Evolutionary conservation across 2,329 filamentous ascomycete genomes (phyloP).

Genomic region (Dothidotthia symphoricarpi): DNA sequence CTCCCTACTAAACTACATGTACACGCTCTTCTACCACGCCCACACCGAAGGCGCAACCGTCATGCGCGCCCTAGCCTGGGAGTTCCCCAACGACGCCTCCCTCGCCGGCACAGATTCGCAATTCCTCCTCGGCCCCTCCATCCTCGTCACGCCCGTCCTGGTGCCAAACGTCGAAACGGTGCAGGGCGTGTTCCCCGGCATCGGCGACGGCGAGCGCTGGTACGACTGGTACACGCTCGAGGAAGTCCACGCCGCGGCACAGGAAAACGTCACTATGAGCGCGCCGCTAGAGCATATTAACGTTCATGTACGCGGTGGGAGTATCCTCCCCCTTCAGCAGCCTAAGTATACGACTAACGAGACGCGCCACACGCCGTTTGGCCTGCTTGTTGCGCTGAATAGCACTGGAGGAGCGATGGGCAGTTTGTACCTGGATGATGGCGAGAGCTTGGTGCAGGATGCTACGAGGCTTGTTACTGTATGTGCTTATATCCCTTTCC

Average conservation of each 20-base stretch:
- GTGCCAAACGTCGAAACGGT: slow-evolving; percentile 59
- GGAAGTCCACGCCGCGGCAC: slow-evolving; percentile 49
- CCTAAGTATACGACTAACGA: slow-evolving; percentile 35
- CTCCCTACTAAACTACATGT: slow-evolving; percentile 67
- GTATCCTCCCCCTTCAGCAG: slow-evolving; percentile 24
- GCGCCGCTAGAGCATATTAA: slow-evolving; percentile 67
- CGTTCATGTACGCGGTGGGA: slow-evolving; percentile 67
- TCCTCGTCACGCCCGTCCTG: slow-evolving; percentile 66
- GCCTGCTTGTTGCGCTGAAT: slow-evolving; percentile 56
- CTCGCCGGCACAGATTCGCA: slow-evolving; percentile 63
- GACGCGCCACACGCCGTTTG: slow-evolving; percentile 8
- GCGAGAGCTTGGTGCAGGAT: slow-evolving; percentile 60
- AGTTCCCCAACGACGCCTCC: slow-evolving; percentile 66
- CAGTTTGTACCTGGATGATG: slow-evolving; percentile 68
- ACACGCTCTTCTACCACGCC: slow-evolving; percentile 66
- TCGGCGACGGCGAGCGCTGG: slow-evolving; percentile 59
- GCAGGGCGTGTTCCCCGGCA: slow-evolving; percentile 65
- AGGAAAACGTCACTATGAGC: slow-evolving; percentile 57
- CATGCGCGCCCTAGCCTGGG: slow-evolving; percentile 69
- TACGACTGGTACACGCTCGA: slow-evolving; percentile 73
- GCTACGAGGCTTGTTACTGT: slow-evolving; percentile 57
- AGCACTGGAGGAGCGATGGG: slow-evolving; percentile 55
- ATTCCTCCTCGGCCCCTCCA: slow-evolving; percentile 64
- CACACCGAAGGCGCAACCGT: slow-evolving; percentile 65
- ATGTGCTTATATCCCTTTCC: slow-evolving; percentile 18